Base-by-base conservation (phyloP, 768 basidiomycete species). In the Russula olivacea region DNA sequence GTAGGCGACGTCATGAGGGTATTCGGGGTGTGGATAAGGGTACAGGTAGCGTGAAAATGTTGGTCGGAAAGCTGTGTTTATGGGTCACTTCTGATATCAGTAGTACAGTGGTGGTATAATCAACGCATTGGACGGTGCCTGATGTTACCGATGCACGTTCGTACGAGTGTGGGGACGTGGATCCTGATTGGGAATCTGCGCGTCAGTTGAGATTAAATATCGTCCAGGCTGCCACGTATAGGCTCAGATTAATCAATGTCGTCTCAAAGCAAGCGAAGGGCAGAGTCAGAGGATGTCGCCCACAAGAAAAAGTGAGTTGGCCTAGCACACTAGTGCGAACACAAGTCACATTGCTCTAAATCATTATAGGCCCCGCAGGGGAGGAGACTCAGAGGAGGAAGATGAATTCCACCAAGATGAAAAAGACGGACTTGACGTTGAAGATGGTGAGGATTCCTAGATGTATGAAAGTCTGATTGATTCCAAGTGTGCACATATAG, bases 271-370 rank as follows among this genome's bases (percentile, higher is more conserved):
- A 66, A 66, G 51, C 62, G 64, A 23, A 65, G 50, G 32, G 64
- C 63, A 10, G 64, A 65, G 17, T 64, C 53, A 0, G 55, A 63
- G 61, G 61, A 65, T 30, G 56, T 50, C 15, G 5, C 34, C 55
- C 49, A 60, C 49, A 70, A 68, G 34, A 74, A 74, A 71, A 74
- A 71, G 72, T 73, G 67, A 71, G 72, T 65, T 28, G 32, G 40
- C 59, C 36, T n/a, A n/a, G 32, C 40, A 34, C 41, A 28, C 47
- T 59, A 23, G 53, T 62, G 30, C 30, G 19, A 50, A 59, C 71
- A 71, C 60, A 67, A 69, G 28, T 72, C 71, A 65, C 68, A 54
- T 30, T 2, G 49, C 7, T 38, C 25, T 43, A 38, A 52, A 8
- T 10, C 11, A 47, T 12, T 11, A 47, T 21, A 63, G 56, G 11